phyloP scores from a whole-genome alignment of 768 basidiomycete species.

The Tulasnella sp. region DNA sequence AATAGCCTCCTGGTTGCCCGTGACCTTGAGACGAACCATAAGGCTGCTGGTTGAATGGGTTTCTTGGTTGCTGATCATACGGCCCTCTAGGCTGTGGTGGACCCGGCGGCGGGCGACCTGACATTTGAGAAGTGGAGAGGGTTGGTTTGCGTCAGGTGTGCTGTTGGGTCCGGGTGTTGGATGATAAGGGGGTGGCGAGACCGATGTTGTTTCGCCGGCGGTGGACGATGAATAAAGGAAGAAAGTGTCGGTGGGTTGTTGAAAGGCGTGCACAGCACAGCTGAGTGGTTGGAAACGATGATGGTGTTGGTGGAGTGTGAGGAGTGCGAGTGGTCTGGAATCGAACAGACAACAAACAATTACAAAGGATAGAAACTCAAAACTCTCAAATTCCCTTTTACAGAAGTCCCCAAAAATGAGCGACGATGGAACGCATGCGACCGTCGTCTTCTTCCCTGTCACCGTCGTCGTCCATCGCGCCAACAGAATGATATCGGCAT shows the following conservation, averaged over 20 bases:
- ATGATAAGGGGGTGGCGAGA: neutral
- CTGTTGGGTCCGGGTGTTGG: neutral
- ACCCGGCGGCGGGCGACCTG: conserved; percentile 12
- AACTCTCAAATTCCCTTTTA: neutral
- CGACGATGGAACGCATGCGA: neutral
- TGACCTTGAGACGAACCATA: conserved; percentile 3
- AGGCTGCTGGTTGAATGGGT: neutral
- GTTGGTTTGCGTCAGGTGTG: neutral
- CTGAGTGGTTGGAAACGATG: neutral
- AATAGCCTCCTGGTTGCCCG: conserved; percentile 38
- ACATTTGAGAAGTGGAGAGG: neutral
- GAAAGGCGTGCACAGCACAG: neutral
- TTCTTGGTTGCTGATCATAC: neutral
- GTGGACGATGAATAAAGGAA: neutral
- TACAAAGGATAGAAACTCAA: neutral
- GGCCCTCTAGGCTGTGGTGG: conserved; percentile 1
- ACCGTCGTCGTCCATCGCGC: neutral
- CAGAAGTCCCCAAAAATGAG: neutral
- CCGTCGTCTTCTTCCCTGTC: neutral
- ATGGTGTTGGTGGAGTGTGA: neutral
- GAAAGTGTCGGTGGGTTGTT: neutral
- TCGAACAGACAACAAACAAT: neutral
- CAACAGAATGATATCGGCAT: neutral
- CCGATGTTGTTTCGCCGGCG: neutral
- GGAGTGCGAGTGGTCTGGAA: neutral